Evolutionary conservation across 2,329 filamentous ascomycete species (phyloP), one percentile per base, ranked within the genome.

Genomic region (Exophiala sp.): DNA sequence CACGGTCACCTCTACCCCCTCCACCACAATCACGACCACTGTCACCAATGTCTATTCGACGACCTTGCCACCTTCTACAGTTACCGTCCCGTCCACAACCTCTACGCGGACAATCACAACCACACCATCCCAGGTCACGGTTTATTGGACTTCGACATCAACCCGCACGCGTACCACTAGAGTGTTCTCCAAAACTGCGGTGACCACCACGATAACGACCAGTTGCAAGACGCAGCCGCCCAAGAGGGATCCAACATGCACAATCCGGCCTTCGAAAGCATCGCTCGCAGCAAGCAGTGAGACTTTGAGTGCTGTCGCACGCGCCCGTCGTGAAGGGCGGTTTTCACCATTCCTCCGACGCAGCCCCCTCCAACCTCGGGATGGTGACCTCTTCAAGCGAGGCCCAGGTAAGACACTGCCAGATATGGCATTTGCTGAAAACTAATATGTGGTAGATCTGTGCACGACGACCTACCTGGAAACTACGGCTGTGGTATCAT

Each of bases 391-490:
- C 7, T 39, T 51, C 11, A 43, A 55, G 21, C 47, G 27, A 27
- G 50, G 50, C 29, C 52, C 55, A 45, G 55, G 55, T 52, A 55
- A 19, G 14, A 5, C 2, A 16, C 14, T 2, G 4, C 30, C 8
- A 8, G 21, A 3, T 23, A 29, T 13, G 13, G 29, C 3, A 11
- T 5, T 14, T 23, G 10, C 7, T 14, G 18, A 23, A 11, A 5
- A 22, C 46, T 47, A 18, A 46, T 27, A 35, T 16, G 19, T 5
- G 2, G 21, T 34, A 53, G 57, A 59, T 52, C 37, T 46, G 22
- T 58, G 55, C 45, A 59, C 57, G 10, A 52, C 49, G 5, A 57
- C 55, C 5, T 13, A 46, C n/a, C 19, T 54, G 14, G 48, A 53
- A 19, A 54, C 53, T n/a, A 47, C 43, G 1, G 19, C 27, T 5